Conservation (phyloP, 2,329 filamentous ascomycete genomes). For the Aspergillus neotritici region DNA sequence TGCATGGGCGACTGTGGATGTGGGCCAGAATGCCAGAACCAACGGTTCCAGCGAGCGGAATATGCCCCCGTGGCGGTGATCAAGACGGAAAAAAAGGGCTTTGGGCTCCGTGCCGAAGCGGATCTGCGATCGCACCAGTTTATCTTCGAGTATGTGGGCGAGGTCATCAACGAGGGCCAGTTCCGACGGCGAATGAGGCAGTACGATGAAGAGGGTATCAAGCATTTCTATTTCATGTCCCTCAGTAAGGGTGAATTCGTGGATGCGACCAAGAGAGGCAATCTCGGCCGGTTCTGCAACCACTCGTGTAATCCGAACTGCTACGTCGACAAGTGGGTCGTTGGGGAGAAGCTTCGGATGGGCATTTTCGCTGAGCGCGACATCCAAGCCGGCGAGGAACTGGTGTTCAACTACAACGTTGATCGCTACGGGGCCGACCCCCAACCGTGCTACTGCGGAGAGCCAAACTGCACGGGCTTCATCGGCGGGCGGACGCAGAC, state of each 20-base stretch:
- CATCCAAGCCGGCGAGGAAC: slow-evolving; percentile 82
- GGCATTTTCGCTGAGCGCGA: slow-evolving; percentile 89
- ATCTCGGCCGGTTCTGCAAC: slow-evolving; percentile 95
- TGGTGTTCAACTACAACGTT: slow-evolving; percentile 99
- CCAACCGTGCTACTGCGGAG: slow-evolving; percentile 93
- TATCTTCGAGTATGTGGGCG: slow-evolving; percentile 96
- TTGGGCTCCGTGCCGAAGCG: slow-evolving; percentile 75
- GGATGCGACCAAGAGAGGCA: slow-evolving; percentile 94
- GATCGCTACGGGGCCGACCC: slow-evolving; percentile 96
- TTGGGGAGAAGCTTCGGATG: slow-evolving; percentile 96
- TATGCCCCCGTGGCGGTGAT: slow-evolving; percentile 92
- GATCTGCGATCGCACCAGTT: slow-evolving; percentile 80
- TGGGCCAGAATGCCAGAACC: slow-evolving; percentile 82
- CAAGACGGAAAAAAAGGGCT: slow-evolving; percentile 97
- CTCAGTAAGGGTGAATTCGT: slow-evolving; percentile 94
- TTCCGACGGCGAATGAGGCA: slow-evolving; percentile 87
- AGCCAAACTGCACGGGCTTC: slow-evolving; percentile 89
- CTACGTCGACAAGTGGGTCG: slow-evolving; percentile 99
- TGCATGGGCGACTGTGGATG: slow-evolving; percentile 85
- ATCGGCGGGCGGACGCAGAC: slow-evolving; percentile 98
- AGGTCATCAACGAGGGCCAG: slow-evolving; percentile 88
- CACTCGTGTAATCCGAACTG: slow-evolving; percentile 99
- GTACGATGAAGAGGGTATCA: slow-evolving; percentile 94
- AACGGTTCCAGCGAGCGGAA: slow-evolving; percentile 84
- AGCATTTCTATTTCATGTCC: slow-evolving; percentile 99